Base-by-base conservation (phyloP, 176 grass and related monocot genomes). In the Musa itinerans region DNA sequence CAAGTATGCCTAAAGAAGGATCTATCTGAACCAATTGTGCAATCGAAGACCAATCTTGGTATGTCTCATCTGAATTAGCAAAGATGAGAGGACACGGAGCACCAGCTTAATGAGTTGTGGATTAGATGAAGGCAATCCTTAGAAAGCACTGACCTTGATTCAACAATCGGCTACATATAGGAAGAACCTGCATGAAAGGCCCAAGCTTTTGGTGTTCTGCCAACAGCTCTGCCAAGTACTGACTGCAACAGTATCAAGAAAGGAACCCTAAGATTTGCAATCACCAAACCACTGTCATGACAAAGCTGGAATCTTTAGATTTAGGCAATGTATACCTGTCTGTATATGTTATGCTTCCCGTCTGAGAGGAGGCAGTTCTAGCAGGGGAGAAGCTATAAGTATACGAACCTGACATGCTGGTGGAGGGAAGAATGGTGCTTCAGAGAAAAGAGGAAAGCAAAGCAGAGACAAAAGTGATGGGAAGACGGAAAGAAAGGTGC, bases 111-210 rank as follows among this genome's bases (percentile, higher is more conserved):
- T 6, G 20, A 16, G 12, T 2, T 17, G 17, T 7, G 15, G 17
- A 10, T 16, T n/a, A 16, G n/a, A 61, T 63, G 50, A 61, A 49
- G 66, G 21, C 3, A 65, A 4, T 1, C 34, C 0, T 6, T 3
- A 66, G 9, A 54, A 55, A 69, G 13, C 64, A 65, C 81, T 83
- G 22, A 88, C 92, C 92, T 86, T 92, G 85, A 80, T 78, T 80
- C 54, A 96, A 52, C 76, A 96, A 76, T 65, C 76, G 88, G 83
- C 85, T 92, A 84, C 89, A 96, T 80, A 86, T 84, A 75, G 92
- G 92, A 57, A 96, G 87, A 77, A 96, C 87, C 82, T 96, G 87
- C 87, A 89, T 81, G 87, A 96, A 96, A 22, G 92, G 89, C 21
- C 87, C 92, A 12, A 96, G 85, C 81, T 92, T 96, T 68, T 92